Evolutionary conservation across 2,329 filamentous ascomycete genomes (phyloP).

Genomic region (Hypoxylon sp.): DNA sequence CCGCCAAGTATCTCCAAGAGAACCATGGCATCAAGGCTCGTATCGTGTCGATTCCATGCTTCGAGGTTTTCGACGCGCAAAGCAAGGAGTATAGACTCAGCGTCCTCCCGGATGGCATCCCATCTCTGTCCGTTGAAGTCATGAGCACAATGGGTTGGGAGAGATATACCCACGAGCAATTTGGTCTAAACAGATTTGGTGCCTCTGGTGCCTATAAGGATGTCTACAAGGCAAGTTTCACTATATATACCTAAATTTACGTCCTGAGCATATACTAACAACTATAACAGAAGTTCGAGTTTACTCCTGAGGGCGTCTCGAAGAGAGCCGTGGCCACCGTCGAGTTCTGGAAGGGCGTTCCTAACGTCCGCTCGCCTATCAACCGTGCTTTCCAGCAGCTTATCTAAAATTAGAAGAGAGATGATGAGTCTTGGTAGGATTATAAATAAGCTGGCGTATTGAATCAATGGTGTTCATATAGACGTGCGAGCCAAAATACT

Average conservation of each 20-base stretch:
- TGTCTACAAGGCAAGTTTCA: conserved; percentile 84
- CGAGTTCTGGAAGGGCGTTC: conserved; percentile 95
- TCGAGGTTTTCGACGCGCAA: conserved; percentile 96
- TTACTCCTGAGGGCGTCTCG: conserved; percentile 95
- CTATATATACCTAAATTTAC: not conserved
- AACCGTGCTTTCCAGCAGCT: conserved; percentile 99
- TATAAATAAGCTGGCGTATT: conserved; percentile 37
- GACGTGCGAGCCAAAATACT: conserved; percentile 50
- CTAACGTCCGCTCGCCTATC: conserved; percentile 92
- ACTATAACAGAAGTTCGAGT: conserved; percentile 90
- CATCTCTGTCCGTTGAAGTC: conserved; percentile 92
- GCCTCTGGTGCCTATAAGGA: conserved; percentile 97
- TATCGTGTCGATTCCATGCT: conserved; percentile 96
- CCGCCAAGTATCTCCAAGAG: conserved; percentile 90
- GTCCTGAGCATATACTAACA: conserved; percentile 56
- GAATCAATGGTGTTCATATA: conserved; percentile 46
- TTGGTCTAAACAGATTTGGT: conserved; percentile 99
- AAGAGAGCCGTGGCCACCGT: conserved; percentile 94
- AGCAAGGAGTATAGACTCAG: conserved; percentile 94
- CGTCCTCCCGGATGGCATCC: conserved; percentile 94
- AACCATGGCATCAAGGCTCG: conserved; percentile 90
- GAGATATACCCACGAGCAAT: conserved; percentile 99
- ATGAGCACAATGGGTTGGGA: conserved; percentile 99
- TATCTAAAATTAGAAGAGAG: conserved; percentile 72
- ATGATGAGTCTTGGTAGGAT: conserved; percentile 37